Conservation (phyloP, 805 yeast species). For the Candida odintsovae region DNA sequence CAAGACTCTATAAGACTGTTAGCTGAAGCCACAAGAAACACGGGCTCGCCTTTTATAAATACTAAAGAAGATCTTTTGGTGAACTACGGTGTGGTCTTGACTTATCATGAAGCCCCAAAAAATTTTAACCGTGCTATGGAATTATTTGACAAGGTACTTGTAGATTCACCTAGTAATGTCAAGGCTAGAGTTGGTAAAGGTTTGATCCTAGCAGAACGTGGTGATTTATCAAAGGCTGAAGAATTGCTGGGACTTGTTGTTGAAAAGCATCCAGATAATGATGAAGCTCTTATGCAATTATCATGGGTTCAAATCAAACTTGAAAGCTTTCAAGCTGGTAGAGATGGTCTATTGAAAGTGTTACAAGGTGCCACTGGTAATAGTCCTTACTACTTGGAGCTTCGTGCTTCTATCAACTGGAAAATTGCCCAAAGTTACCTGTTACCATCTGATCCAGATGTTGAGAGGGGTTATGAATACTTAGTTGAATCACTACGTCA, state of each 20-base stretch:
- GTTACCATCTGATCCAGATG: constrained; percentile 14
- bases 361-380: constrained; percentile 38
- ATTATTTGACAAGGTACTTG: constrained; percentile 59
- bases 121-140: constrained; percentile 70
- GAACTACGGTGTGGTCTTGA: constrained; percentile 67
- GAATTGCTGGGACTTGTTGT: constrained; percentile 46
- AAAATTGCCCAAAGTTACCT: constrained; percentile 65
- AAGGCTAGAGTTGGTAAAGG: constrained; percentile 81
- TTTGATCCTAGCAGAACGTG: constrained; percentile 63
- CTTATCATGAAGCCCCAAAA: constrained; percentile 87
- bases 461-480: constrained; percentile 49
- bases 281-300: constrained; percentile 58
- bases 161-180: constrained; percentile 38
- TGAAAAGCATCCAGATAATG: constrained; percentile 42
- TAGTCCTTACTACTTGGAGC: constrained; percentile 46
- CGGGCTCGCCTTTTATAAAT: constrained; percentile 43
- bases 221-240: constrained; percentile 50
- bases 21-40: constrained; percentile 39
- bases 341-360: constrained; percentile 37
- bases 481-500: constrained; percentile 60
- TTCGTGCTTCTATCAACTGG: constrained; percentile 62
- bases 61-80: constrained; percentile 58
- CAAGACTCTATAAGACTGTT: constrained; percentile 53
- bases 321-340: constrained; percentile 45
- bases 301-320: constrained; percentile 73